Base-by-base conservation (phyloP, 225 moss, liverwort and hornwort genomes). In the Rhytidiadelphus loreus region DNA sequence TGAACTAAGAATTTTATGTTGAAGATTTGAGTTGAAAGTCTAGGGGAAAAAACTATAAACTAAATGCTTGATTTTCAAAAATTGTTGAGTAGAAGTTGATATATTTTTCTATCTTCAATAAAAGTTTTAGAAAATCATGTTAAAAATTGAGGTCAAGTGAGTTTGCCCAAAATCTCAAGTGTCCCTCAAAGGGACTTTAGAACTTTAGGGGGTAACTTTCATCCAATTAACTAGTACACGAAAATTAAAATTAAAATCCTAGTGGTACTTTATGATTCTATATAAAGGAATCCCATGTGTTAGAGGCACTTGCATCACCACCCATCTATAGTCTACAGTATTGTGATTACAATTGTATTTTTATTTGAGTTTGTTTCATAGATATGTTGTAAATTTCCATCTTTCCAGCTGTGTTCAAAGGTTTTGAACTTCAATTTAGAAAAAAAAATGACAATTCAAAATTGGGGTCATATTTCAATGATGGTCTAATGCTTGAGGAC, bases 211-310 rank as follows among this genome's bases (percentile, higher is more conserved):
- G 1, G 22, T 22, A n/a, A 68, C 2, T 21, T 66, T 66, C 7
- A 66, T 0, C 37, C 12, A 71, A 43, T 16, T 43, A 26, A 72
- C 5, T 26, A 43, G 6, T 28, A 26, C 5, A 43, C 9, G 29
- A 29, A 46, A 46, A 11, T 29, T 6, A 29, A 72, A 29, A 44
- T 46, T 29, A 72, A 41, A 29, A 20, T 0, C 35, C 12, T 76
- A 33, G 5, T 21, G 3, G 8, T 21, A 75, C 32, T 75, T 50
- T 13, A 32, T 22, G 3, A 52, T 76, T 50, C 3, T 33, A 8
- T 33, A 20, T 22, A 33, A 8, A 3, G 3, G 0, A 13, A 21
- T 33, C 1, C 33, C 13, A 50, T 0, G 0, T 32, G 0, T 4
- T 19, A 0, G 9, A 29, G 4, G 6, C 3, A 32, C 5, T 32